These are phyloP conservation scores for Colletotrichum chrysophilum DNA, from an alignment of 2,329 filamentous ascomycete species.

Conservation along the genomic window DNA sequence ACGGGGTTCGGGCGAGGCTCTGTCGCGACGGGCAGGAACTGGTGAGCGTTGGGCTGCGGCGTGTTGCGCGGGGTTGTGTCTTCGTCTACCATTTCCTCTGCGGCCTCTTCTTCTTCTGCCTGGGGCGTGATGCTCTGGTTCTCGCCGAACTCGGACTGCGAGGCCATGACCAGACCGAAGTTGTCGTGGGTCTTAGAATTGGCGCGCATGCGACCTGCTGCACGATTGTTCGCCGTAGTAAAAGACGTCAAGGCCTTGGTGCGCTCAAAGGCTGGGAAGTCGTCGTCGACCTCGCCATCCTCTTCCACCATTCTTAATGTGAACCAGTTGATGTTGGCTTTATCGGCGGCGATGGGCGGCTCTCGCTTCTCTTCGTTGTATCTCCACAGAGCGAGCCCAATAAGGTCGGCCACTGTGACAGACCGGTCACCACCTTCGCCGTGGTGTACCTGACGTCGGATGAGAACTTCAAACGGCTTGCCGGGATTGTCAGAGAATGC, in stretches of 20 bases:
- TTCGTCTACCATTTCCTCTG: slow-evolving; percentile 44
- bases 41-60: slow-evolving; percentile 45
- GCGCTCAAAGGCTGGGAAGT: slow-evolving; percentile 80
- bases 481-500: slow-evolving; percentile 70
- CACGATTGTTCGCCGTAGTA: slow-evolving; percentile 80
- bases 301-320: slow-evolving; percentile 84
- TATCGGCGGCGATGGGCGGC: slow-evolving; percentile 67
- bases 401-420: slow-evolving; percentile 80
- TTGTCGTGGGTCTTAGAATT: slow-evolving; percentile 83
- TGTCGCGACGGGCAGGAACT: slow-evolving; percentile 30
- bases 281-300: slow-evolving; percentile 83
- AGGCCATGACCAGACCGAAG: slow-evolving; percentile 79
- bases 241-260: slow-evolving; percentile 79
- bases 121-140: slow-evolving; percentile 74
- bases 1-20: slow-evolving; percentile 62
- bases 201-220: slow-evolving; percentile 61
- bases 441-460: slow-evolving; percentile 72
- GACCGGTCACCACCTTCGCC: slow-evolving; percentile 65
- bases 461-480: slow-evolving; percentile 73
- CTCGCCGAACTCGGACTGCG: slow-evolving; percentile 68
- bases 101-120: slow-evolving; percentile 45
- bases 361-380: slow-evolving; percentile 80
- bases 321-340: slow-evolving; percentile 82
- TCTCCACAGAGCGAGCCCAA: slow-evolving; percentile 78
- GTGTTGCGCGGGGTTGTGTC: slow-evolving; percentile 49